Evolutionary conservation across 805 yeast species (phyloP).

Genomic region (Candida insectorum): DNA sequence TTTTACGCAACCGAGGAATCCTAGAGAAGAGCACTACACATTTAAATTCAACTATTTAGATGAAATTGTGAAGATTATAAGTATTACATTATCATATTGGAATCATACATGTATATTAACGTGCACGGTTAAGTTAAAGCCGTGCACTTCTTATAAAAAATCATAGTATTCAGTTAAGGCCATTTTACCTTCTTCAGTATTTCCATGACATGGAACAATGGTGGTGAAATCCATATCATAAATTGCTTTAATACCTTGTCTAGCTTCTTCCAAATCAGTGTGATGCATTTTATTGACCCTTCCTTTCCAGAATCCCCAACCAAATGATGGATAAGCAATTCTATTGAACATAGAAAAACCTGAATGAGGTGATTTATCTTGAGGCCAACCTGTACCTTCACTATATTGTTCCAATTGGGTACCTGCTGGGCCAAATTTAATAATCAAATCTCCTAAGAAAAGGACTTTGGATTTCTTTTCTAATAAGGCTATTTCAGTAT

Average conservation of each 20-base stretch:
- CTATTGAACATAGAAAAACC: slow-evolving; percentile 43
- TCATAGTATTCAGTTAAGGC: slow-evolving; percentile 19
- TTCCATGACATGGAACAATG: slow-evolving; percentile 62
- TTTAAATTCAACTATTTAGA: too few relatives aligned
- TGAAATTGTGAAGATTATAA: too few relatives aligned
- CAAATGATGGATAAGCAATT: slow-evolving; percentile 35
- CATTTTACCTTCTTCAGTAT: slow-evolving; percentile 39
- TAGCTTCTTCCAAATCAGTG: slow-evolving; percentile 3
- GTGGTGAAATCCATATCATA: slow-evolving; percentile 44
- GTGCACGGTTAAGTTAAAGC: too few relatives aligned
- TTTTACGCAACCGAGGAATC: too few relatives aligned
- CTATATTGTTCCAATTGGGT: slow-evolving; percentile 42
- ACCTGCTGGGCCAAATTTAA: slow-evolving; percentile 50
- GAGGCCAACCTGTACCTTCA: slow-evolving; percentile 43
- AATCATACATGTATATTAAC: too few relatives aligned
- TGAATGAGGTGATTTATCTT: slow-evolving; percentile 36
- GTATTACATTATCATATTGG: too few relatives aligned
- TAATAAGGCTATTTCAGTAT: slow-evolving; percentile 54
- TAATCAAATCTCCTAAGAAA: slow-evolving; percentile 58
- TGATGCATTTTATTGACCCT: slow-evolving; percentile 7
- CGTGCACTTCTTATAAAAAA: slow-evolving; percentile 1
- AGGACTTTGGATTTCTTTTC: slow-evolving; percentile 47
- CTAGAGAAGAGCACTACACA: too few relatives aligned
- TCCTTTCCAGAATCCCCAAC: slow-evolving; percentile 4
- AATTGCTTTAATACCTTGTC: slow-evolving; percentile 24